phyloP scores from a whole-genome alignment of 2,329 filamentous ascomycete species.

The Plenodomus biglobosus region DNA sequence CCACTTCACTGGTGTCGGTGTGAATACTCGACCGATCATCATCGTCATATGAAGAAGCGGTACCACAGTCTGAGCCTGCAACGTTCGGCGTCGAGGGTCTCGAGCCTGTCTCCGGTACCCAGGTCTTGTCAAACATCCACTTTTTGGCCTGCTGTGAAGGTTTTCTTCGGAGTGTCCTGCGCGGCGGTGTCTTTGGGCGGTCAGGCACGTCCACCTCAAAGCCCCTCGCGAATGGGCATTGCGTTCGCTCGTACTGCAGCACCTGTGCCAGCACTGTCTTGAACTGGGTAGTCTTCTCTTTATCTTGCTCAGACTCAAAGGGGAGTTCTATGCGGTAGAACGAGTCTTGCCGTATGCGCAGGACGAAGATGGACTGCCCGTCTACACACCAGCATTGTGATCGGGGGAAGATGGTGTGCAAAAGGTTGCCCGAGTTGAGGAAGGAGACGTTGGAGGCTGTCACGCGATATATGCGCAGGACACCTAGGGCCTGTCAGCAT shows the following conservation, averaged over 20 bases:
- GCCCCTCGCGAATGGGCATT: slow-evolving; percentile 77
- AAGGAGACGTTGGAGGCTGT: slow-evolving; percentile 80
- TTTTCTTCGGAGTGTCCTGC: slow-evolving; percentile 55
- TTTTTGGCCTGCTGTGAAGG: slow-evolving; percentile 56
- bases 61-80: slow-evolving; percentile 35
- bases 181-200: slow-evolving; percentile 62
- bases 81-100: slow-evolving; percentile 33
- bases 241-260: slow-evolving; percentile 82
- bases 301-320: slow-evolving; percentile 63
- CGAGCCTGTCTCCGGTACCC: slow-evolving; percentile 49
- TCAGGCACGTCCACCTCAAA: slow-evolving; percentile 75
- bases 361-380: slow-evolving; percentile 78
- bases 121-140: slow-evolving; percentile 52
- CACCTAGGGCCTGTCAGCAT: slow-evolving; percentile 52
- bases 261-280: slow-evolving; percentile 71
- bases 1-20: slow-evolving; percentile 34
- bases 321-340: slow-evolving; percentile 92
- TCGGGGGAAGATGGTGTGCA: slow-evolving; percentile 84
- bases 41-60: slow-evolving; percentile 37
- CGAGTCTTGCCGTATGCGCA: slow-evolving; percentile 78
- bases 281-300: slow-evolving; percentile 64
- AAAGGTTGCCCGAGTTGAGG: slow-evolving; percentile 77
- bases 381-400: slow-evolving; percentile 95
- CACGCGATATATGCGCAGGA: slow-evolving; percentile 81
- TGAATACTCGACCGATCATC: slow-evolving; percentile 40